Evolutionary conservation across 2,329 filamentous ascomycete genomes (phyloP).

Genomic region (Xylaria sp.): DNA sequence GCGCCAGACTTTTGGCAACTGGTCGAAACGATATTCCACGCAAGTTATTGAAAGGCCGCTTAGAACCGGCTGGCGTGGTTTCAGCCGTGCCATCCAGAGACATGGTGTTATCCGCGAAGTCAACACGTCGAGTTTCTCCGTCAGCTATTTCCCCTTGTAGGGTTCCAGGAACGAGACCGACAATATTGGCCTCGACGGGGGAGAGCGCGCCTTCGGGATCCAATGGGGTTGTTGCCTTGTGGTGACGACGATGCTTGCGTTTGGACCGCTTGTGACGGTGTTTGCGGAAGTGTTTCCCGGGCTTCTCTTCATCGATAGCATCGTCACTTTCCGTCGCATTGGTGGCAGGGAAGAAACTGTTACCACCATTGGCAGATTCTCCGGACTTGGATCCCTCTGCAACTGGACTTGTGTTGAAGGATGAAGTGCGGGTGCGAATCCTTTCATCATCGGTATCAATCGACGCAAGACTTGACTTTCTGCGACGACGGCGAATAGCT

Average conservation of each 20-base stretch:
- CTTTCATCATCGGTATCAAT: slow-evolving; percentile 57
- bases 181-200: slow-evolving; percentile 42
- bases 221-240: slow-evolving; percentile 31
- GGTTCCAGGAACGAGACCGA: slow-evolving; percentile 33
- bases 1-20: slow-evolving; percentile 70
- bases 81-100: slow-evolving; percentile 41
- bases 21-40: slow-evolving; percentile 67
- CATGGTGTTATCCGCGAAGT: slow-evolving; percentile 53
- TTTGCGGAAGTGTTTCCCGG: slow-evolving; percentile 45
- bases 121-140: slow-evolving; percentile 61
- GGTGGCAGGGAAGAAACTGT: slow-evolving; percentile 42
- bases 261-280: slow-evolving; percentile 50
- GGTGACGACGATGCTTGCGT: slow-evolving; percentile 49
- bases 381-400: slow-evolving; percentile 49
- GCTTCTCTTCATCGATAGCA: slow-evolving; percentile 49
- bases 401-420: slow-evolving; percentile 46
- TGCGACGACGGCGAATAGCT: slow-evolving; percentile 73
- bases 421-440: slow-evolving; percentile 47
- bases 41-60: slow-evolving; percentile 59
- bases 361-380: slow-evolving; percentile 46
- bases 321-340: slow-evolving; percentile 51
- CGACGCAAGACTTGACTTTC: slow-evolving; percentile 78
- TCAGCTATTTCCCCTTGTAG: slow-evolving; percentile 28
- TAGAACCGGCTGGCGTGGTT: slow-evolving; percentile 32
- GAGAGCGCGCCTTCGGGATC: slow-evolving; percentile 30